These are phyloP conservation scores for Saccharum spontaneum DNA, from an alignment of 176 grass and related monocot genomes.

Conservation along the genomic window DNA sequence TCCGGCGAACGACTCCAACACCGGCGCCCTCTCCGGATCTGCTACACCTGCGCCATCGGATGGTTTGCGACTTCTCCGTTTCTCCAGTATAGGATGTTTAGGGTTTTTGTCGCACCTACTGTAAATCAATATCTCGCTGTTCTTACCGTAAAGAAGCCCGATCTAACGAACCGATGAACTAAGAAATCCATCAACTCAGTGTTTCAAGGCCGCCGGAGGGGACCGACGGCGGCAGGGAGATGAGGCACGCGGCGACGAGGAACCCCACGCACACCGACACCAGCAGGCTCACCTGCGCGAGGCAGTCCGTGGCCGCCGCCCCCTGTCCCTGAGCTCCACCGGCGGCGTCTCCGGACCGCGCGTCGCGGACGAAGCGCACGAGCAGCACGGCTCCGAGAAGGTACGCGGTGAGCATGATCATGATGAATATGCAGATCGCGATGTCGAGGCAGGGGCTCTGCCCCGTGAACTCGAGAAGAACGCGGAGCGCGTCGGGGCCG, in stretches of 20 bases:
- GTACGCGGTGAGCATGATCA: background rate
- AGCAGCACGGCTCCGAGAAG: background rate
- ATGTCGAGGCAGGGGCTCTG: background rate
- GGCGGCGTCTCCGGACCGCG: too few relatives aligned
- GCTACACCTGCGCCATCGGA: too few relatives aligned
- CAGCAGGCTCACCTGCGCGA: background rate
- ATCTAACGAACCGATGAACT: too few relatives aligned
- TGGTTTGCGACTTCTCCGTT: too few relatives aligned
- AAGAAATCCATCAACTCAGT: too few relatives aligned
- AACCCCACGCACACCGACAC: background rate
- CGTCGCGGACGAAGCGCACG: background rate
- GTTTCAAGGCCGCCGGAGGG: background rate
- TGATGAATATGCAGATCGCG: background rate
- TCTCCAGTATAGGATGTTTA: too few relatives aligned
- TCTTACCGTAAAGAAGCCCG: too few relatives aligned
- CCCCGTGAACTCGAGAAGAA: background rate
- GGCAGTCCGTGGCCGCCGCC: background rate
- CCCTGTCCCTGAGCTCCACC: background rate
- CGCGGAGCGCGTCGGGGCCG: background rate
- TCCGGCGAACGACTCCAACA: too few relatives aligned
- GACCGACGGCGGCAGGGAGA: too few relatives aligned
- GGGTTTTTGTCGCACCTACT: too few relatives aligned
- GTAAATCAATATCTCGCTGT: too few relatives aligned
- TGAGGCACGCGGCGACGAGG: background rate
- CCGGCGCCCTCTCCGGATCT: too few relatives aligned